Percentiles rank a stretch among this genome's conserved stretches.
Conservation (phyloP, 2,329 filamentous ascomycete genomes). For the Teratosphaeria gauchensis region DNA sequence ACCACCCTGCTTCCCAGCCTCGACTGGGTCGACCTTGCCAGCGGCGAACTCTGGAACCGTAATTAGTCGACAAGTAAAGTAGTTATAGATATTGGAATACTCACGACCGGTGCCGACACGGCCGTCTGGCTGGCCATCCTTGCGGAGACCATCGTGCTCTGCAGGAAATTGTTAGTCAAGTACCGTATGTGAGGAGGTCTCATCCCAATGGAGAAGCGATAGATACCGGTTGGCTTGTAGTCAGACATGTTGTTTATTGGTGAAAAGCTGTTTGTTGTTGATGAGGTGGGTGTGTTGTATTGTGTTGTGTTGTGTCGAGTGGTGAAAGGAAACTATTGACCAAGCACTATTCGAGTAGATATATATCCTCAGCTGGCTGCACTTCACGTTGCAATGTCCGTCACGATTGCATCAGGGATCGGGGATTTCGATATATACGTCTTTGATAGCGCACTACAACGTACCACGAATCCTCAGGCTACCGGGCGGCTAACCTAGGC, state of each 20-base stretch:
- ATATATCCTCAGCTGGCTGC: background rate
- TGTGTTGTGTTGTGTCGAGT: background rate
- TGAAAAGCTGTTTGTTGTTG: conserved; percentile 3
- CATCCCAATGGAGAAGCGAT: background rate
- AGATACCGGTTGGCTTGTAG: conserved; percentile 27
- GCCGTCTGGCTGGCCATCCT: conserved; percentile 34
- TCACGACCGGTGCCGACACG: conserved; percentile 30
- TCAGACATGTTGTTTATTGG: conserved; percentile 22
- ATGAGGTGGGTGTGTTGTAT: conserved; percentile 1
- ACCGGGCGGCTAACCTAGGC: background rate
- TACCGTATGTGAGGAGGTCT: background rate
- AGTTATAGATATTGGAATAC: background rate
- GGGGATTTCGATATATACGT: background rate
- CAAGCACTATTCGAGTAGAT: background rate
- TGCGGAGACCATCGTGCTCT: conserved; percentile 33
- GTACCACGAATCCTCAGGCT: background rate
- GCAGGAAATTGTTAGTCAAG: conserved; percentile 13
- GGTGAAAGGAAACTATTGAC: background rate
- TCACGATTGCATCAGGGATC: background rate
- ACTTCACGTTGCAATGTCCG: background rate
- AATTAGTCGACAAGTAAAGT: background rate
- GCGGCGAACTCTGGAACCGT: conserved; percentile 27
- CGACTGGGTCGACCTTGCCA: conserved; percentile 32
- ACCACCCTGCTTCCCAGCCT: conserved; percentile 33
- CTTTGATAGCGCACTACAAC: background rate